Conservation (phyloP, 306 rosid species). For the Cucurbita moschata region DNA sequence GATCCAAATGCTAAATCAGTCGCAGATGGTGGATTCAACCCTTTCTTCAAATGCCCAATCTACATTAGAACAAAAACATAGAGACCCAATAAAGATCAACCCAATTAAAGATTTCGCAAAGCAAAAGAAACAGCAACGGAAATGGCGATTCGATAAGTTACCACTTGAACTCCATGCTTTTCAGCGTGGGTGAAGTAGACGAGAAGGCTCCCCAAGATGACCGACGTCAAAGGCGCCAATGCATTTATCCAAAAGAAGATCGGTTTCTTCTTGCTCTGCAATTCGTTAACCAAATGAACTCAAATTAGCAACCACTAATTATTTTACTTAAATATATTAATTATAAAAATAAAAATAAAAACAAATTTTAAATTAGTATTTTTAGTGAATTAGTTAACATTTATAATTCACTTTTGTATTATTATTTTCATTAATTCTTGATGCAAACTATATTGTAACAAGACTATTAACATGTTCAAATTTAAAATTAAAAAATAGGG, state of each 20-base stretch:
- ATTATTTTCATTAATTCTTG: no score
- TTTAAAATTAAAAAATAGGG: no score
- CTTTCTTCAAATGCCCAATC: constrained; percentile 40
- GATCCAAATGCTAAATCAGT: constrained; percentile 25
- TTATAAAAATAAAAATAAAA: no score
- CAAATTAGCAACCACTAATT: neutral
- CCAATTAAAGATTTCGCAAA: neutral
- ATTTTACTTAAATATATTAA: neutral
- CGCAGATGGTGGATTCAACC: constrained; percentile 29
- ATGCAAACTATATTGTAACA: no score
- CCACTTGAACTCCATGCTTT: constrained; percentile 32
- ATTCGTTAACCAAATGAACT: neutral
- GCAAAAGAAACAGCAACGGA: neutral
- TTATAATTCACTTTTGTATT: no score
- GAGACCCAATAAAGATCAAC: neutral
- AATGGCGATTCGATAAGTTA: neutral
- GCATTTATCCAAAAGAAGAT: constrained; percentile 36
- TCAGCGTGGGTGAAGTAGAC: constrained; percentile 34
- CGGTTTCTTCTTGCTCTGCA: constrained; percentile 28
- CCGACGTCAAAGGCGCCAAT: constrained; percentile 28
- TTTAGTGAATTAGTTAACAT: no score
- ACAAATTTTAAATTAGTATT: no score
- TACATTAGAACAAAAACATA: neutral
- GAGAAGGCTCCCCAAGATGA: constrained; percentile 27
- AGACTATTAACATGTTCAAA: no score